phyloP scores from a whole-genome alignment of 257 asterid species.

The Handroanthus guayacan region DNA sequence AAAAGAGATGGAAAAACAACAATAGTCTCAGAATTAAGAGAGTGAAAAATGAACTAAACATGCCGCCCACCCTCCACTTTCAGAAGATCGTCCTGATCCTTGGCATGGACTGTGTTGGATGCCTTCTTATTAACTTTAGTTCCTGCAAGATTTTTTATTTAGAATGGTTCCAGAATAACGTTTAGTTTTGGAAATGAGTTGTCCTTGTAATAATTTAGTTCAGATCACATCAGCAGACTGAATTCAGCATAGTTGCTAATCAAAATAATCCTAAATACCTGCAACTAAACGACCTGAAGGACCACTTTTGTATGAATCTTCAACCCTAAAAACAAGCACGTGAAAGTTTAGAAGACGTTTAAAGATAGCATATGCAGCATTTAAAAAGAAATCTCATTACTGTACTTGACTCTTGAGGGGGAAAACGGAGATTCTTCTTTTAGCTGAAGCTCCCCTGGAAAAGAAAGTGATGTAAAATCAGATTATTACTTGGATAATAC shows the following conservation, averaged over 20 bases:
- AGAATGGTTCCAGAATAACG: constrained; percentile 30
- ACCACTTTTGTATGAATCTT: constrained; percentile 72
- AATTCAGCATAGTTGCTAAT: constrained; percentile 3
- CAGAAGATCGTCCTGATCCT: constrained; percentile 62
- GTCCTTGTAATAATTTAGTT: constrained; percentile 17
- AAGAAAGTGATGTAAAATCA: constrained; percentile 44
- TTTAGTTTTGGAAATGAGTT: background rate
- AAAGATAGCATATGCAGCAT: constrained; percentile 31
- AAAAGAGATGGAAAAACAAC: background rate
- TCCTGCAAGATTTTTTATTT: constrained; percentile 51
- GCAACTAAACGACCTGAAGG: constrained; percentile 64
- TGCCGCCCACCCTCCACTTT: constrained; percentile 63
- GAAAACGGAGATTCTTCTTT: constrained; percentile 72
- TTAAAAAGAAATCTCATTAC: constrained; percentile 28
- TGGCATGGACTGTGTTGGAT: constrained; percentile 57
- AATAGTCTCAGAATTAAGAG: constrained; percentile 5
- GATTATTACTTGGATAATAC: constrained; percentile 18
- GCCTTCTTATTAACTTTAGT: constrained; percentile 61
- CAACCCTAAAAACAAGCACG: constrained; percentile 57
- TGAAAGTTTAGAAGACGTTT: constrained; percentile 38
- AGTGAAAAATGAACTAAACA: constrained; percentile 14
- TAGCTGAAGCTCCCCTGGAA: constrained; percentile 68
- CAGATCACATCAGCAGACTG: constrained; percentile 22
- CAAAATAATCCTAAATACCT: constrained; percentile 49
- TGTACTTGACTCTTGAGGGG: constrained; percentile 80